Percentiles rank a stretch among this genome's conserved stretches.
These are phyloP conservation scores for Zymoseptoria ardabiliae DNA, from an alignment of 2,329 filamentous ascomycete genomes.

Conservation along the genomic window DNA sequence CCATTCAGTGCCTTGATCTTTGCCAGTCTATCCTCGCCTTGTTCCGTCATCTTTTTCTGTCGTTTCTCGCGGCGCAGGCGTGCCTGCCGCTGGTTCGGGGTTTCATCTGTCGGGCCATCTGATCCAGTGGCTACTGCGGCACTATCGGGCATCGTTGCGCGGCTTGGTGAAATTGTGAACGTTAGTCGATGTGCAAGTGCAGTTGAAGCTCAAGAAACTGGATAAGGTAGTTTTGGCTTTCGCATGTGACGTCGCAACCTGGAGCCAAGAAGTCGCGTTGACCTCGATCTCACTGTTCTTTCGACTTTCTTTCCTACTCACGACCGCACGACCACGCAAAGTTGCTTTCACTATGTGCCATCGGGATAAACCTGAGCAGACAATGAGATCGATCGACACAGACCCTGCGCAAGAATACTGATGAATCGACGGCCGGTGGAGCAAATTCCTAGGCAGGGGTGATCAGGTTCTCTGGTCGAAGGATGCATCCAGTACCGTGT, in stretches of 20 bases:
- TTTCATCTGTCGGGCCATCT: slow-evolving; percentile 27
- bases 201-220: neutral
- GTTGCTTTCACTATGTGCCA: neutral
- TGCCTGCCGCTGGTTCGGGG: slow-evolving; percentile 50
- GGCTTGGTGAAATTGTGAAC: neutral
- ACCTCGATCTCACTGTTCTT: neutral
- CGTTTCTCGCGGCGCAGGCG: slow-evolving; percentile 71
- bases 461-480: neutral
- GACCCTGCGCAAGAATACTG: neutral
- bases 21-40: slow-evolving; percentile 62
- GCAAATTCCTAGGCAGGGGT: neutral
- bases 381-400: neutral
- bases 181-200: neutral
- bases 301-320: neutral
- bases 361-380: neutral
- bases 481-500: neutral
- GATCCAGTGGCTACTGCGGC: slow-evolving; percentile 16
- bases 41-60: slow-evolving; percentile 69
- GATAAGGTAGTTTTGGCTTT: too few species aligned
- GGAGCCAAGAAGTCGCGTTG: neutral
- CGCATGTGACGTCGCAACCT: slow-evolving; percentile 1
- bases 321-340: neutral
- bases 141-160: slow-evolving; percentile 24
- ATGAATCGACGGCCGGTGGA: neutral
- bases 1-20: slow-evolving; percentile 66